Evolutionary conservation across 2,329 filamentous ascomycete genomes (phyloP), one percentile per base, ranked within the genome.

Genomic region (Aureobasidium sp.): DNA sequence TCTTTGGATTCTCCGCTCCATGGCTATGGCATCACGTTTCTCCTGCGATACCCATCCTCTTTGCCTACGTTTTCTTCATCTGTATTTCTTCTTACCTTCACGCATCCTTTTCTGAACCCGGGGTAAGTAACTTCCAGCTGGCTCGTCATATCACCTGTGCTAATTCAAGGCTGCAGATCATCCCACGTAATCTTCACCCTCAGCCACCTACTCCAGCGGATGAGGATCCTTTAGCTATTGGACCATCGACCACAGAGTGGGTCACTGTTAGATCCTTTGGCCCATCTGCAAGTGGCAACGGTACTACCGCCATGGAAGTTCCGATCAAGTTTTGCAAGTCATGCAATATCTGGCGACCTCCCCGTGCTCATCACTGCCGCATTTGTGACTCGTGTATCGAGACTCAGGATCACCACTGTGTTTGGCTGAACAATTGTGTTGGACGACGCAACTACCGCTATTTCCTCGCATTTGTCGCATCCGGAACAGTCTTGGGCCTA

Each of bases 381-480:
- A 83, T 96, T 32, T 99, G 94, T 76, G 93, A 99, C 76, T 97
- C 95, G 74, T 99, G 94, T 73, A 85, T 99, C 63, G 94, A 99
- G 75, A 96, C 91, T 0, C 91, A 97, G 67, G 94, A 99, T 71
- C 94, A 99, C 71, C 94, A 99, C 75, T 99, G 94, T 70, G 92
- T 97, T 16, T 99, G 94, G 94, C 84, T 99, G 65, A 99, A 99
- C 77, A 99, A 99, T 74, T 99, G 94, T 69, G 88, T 99, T 54
- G 94, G 94, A 47, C 88, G 93, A 66, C 90, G 94, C 69, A 99
- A 99, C 77, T 99, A 99, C 77, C 90, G 94, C 65, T 97, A 93
- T 75, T 99, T 99, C 76, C 97, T 97, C 73, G 84, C 89, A 11
- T 99, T 97, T 74, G 86, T 99, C 66, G 85, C 85, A 59, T 86